These are phyloP conservation scores for Cinnamomum micranthum DNA, from an alignment of 164 flowering plant species.

Conservation along the genomic window DNA sequence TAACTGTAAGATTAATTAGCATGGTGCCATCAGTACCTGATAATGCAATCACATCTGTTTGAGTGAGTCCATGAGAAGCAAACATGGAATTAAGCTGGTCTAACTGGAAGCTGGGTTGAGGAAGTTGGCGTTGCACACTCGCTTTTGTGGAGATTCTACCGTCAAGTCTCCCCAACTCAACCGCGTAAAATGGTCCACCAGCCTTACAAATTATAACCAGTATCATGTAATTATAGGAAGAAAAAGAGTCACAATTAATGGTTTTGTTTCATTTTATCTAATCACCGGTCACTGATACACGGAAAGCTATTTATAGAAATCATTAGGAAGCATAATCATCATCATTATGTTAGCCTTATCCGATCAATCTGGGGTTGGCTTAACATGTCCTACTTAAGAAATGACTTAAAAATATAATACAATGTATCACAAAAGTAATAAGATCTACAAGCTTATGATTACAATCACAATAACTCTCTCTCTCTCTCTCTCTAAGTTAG, in stretches of 20 bases:
- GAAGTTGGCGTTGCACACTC: conserved; percentile 41
- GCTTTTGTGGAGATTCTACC: conserved; percentile 43
- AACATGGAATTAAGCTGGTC: conserved; percentile 54
- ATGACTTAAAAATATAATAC: no score
- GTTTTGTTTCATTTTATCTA: no score
- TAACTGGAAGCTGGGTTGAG: conserved; percentile 42
- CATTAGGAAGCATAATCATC: neutral
- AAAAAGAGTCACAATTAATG: neutral
- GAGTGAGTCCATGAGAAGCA: conserved; percentile 36
- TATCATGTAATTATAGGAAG: no score
- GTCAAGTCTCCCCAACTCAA: conserved; percentile 64
- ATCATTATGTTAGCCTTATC: neutral
- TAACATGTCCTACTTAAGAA: neutral
- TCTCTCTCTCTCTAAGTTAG: no score
- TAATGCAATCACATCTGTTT: conserved; percentile 57
- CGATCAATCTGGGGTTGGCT: neutral
- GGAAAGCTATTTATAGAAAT: neutral
- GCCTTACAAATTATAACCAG: conserved; percentile 21
- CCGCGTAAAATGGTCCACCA: conserved; percentile 55
- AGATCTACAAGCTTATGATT: no score
- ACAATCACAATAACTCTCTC: no score
- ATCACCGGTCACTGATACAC: no score
- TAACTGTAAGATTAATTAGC: neutral
- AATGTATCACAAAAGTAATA: no score
- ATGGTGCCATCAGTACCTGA: conserved; percentile 36